Base-by-base conservation (phyloP, 306 rosid genomes). In the Prunus campanulata region DNA sequence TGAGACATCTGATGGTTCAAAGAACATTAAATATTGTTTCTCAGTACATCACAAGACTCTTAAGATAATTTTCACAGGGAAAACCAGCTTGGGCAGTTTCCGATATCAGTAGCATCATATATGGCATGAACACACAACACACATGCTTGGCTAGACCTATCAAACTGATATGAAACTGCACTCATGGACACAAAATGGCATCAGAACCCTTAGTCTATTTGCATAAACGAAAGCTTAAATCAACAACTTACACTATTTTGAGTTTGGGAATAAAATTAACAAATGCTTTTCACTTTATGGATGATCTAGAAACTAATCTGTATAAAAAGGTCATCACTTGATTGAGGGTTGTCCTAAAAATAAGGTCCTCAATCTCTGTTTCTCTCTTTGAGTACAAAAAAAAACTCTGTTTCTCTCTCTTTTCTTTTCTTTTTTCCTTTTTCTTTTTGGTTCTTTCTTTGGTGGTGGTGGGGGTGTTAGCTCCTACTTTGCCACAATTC, bases 401-500 rank as follows among this genome's bases (percentile, higher is more conserved):
- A 35, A 35, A 7, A 8, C 44, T 39, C 44, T 39, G 9, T 39
- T 6, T 39, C 44, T 10, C 25, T 22, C 25, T 20, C 25, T 56
- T 5, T n/a, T 19, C 4, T 4, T 12, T 48, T 49, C 3, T 49
- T 49, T 3, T 49, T 2, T 8, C 15, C 14, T 2, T 79, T 51
- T 10, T 56, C 35, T 57, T 25, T 57, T 57, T 69, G 72, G n/a
- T 32, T 42, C 25, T 42, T 32, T 42, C 25, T 42, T 16, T 52
- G 20, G 2, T 16, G 8, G 62, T 8, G 10, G 11, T 32, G 1
- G 5, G 5, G 49, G 20, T 11, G 1, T 11, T 9, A 70, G 66
- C 75, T 84, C 74, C 59, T 79, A 71, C 80, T 72, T 50, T 78
- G 83, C 86, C 86, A 89, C 46, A 89, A 62, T 30, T 80, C 90